A percentile compares a stretch with the other conserved stretches of the same genome.
These are phyloP conservation scores for Saposhnikovia divaricata DNA, from an alignment of 129 eudicot species.

Conservation along the genomic window DNA sequence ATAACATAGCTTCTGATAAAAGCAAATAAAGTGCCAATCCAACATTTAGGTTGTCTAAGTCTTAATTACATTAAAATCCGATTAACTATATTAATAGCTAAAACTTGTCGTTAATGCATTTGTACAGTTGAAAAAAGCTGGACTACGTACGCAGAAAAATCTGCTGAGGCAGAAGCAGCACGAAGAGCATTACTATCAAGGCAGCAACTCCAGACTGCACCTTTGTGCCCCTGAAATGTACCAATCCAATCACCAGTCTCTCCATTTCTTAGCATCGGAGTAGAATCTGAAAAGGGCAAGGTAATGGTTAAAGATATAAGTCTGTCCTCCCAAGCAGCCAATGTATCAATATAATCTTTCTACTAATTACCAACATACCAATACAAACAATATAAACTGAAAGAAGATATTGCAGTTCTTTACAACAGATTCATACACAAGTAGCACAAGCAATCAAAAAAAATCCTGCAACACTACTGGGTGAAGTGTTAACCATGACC, in stretches of 20 bases:
- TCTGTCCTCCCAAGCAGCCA: neutral
- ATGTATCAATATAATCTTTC: neutral
- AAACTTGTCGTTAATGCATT: neutral
- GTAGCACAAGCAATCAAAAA: neutral
- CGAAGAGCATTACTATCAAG: constrained; percentile 62
- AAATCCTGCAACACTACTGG: neutral
- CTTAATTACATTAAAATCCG: neutral
- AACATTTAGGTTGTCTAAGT: neutral
- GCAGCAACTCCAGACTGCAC: constrained; percentile 89
- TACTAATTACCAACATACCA: too few relatives aligned
- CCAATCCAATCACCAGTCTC: constrained; percentile 92
- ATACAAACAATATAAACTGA: neutral
- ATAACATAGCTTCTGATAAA: neutral
- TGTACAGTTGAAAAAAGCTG: neutral
- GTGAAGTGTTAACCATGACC: neutral
- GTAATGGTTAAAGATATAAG: neutral
- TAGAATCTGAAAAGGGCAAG: constrained; percentile 41
- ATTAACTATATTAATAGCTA: neutral
- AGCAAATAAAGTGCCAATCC: constrained; percentile 4
- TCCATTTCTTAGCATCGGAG: constrained; percentile 86
- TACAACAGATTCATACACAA: neutral
- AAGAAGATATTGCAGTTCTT: neutral
- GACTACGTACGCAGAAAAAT: constrained; percentile 65
- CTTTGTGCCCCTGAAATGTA: constrained; percentile 85
- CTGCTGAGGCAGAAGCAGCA: constrained; percentile 91